Conservation (phyloP, 176 grass and related monocot species). For the Tillandsia leiboldiana region DNA sequence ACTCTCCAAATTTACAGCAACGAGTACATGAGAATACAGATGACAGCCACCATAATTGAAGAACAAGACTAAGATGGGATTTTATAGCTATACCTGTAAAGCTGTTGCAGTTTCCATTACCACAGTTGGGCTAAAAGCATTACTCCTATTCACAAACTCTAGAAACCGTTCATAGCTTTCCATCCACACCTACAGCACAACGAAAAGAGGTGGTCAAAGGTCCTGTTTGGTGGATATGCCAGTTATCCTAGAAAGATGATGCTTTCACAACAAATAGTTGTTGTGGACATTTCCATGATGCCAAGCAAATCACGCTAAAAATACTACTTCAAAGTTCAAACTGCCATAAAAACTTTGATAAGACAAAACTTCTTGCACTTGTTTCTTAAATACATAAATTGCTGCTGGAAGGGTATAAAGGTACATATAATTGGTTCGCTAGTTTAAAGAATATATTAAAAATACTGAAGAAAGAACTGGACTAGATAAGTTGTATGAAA, state of each 20-base stretch:
- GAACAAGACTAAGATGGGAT: not conserved
- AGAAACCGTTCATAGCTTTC: conserved; percentile 86
- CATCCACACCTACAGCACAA: conserved; percentile 55
- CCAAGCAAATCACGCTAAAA: too few species aligned
- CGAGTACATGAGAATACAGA: not conserved
- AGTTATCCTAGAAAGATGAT: not conserved
- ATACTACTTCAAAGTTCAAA: too few species aligned
- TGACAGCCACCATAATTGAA: not conserved
- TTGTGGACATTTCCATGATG: not conserved
- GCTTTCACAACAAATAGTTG: conserved; percentile 7
- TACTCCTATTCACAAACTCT: conserved; percentile 84
- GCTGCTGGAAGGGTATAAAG: conserved; percentile 2
- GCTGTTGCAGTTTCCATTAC: conserved; percentile 86
- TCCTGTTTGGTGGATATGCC: not conserved
- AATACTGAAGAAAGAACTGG: not conserved
- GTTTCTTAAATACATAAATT: not conserved
- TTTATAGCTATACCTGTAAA: conserved; percentile 53
- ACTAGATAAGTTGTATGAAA: not conserved
- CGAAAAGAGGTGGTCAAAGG: not conserved
- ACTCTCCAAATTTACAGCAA: not conserved
- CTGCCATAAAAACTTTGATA: too few species aligned
- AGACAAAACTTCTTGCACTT: not conserved
- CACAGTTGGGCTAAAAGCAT: conserved; percentile 87
- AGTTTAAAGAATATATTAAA: not conserved
- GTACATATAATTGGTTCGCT: not conserved